Evolutionary conservation across 2,329 filamentous ascomycete genomes (phyloP).

Genomic region (Alternaria dauci): DNA sequence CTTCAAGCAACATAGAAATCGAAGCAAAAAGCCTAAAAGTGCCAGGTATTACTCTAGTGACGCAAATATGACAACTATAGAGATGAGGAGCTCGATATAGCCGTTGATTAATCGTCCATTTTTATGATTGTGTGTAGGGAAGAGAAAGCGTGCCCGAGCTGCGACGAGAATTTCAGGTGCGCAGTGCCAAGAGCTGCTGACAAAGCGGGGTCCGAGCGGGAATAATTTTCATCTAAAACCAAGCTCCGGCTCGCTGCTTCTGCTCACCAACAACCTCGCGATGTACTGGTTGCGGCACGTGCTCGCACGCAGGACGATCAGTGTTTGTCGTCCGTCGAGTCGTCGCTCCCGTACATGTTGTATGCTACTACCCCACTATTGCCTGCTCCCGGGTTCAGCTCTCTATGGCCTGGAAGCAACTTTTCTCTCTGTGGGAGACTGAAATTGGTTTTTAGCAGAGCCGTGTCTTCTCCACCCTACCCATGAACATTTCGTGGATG

Average conservation of each 20-base stretch:
- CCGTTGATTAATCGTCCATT: conserved; percentile 58
- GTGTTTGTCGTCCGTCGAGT: conserved; percentile 25
- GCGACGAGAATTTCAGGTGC: conserved; percentile 30
- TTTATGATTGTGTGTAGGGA: conserved; percentile 53
- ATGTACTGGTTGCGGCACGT: conserved; percentile 7
- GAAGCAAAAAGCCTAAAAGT: conserved; percentile 50
- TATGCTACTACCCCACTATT: conserved; percentile 54
- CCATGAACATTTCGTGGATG: conserved; percentile 48
- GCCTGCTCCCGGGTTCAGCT: conserved; percentile 59
- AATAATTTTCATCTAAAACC: conserved; percentile 20
- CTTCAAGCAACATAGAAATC: conserved; percentile 44
- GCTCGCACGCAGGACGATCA: conserved; percentile 22
- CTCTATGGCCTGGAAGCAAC: conserved; percentile 59
- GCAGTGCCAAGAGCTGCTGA: conserved; percentile 26
- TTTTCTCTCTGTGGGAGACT: conserved; percentile 61
- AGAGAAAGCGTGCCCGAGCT: conserved; percentile 19
- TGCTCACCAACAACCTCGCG: conserved; percentile 15
- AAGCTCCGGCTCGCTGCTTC: conserved; percentile 8
- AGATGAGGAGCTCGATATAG: conserved; percentile 45
- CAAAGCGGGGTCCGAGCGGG: conserved; percentile 23
- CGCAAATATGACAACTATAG: conserved; percentile 58
- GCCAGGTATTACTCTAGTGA: conserved; percentile 49
- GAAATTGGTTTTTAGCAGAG: conserved; percentile 61
- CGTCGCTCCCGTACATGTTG: conserved; percentile 15
- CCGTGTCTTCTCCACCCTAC: conserved; percentile 64